Evolutionary conservation across 192 early-diverging fungal genomes (phyloP).

Genomic region (Coemansia sp.): DNA sequence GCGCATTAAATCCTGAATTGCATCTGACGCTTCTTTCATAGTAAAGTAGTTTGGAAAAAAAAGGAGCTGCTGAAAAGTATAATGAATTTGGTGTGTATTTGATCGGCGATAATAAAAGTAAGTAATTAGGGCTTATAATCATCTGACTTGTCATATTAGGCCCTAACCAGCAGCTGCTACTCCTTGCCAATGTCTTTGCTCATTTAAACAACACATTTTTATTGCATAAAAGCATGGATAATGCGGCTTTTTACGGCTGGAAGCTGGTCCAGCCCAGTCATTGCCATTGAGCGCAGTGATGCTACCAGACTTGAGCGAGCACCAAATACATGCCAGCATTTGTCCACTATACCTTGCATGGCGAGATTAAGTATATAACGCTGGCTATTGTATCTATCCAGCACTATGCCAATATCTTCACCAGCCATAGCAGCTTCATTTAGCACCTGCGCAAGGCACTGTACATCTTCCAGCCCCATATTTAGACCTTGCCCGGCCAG

Average conservation of each 20-base stretch:
- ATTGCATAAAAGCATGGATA: slow-evolving; percentile 24
- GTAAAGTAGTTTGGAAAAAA: not conserved
- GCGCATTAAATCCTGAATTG: slow-evolving; percentile 50
- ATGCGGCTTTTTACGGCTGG: slow-evolving; percentile 60
- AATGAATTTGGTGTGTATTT: too few species aligned
- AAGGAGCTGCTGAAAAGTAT: too few species aligned
- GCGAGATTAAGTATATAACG: slow-evolving; percentile 80
- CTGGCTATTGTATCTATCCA: slow-evolving; percentile 74
- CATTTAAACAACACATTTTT: not conserved
- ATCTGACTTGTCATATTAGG: too few species aligned
- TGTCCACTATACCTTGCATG: slow-evolving; percentile 83
- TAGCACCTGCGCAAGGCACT: slow-evolving; percentile 64
- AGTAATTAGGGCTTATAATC: too few species aligned
- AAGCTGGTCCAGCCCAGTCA: slow-evolving; percentile 67
- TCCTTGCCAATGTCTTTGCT: too few species aligned
- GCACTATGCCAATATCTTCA: slow-evolving; percentile 77
- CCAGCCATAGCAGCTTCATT: slow-evolving; percentile 65
- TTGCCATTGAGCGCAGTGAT: slow-evolving; percentile 68
- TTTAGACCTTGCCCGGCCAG: slow-evolving; percentile 97
- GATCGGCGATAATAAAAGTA: too few species aligned
- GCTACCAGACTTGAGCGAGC: slow-evolving; percentile 62
- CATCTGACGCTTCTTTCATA: slow-evolving; percentile 34
- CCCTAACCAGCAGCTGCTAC: too few species aligned
- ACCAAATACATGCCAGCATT: slow-evolving; percentile 73
- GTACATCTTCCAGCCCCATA: slow-evolving; percentile 84